Conservation (phyloP, 768 basidiomycete genomes). For the Mycena olivaceomarginata region DNA sequence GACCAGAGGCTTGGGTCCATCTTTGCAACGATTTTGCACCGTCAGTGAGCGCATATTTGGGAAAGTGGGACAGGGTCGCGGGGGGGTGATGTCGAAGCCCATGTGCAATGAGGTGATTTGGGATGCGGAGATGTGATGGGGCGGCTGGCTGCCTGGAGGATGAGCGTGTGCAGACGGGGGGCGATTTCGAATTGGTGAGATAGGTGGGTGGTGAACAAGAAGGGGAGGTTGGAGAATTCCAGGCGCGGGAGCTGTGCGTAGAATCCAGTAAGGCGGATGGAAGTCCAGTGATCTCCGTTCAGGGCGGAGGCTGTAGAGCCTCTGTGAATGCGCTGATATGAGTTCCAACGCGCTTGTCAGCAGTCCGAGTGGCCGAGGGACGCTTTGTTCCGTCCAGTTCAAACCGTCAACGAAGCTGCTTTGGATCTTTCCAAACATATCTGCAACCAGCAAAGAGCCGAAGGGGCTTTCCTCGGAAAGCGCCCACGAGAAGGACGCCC, state of each 20-base stretch:
- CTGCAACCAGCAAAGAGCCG: neutral
- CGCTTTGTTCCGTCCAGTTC: neutral
- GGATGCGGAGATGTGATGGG: neutral
- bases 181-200: neutral
- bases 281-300: neutral
- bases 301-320: neutral
- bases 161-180: neutral
- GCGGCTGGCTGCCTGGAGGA: neutral
- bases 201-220: neutral
- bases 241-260: neutral
- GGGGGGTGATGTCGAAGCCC: neutral
- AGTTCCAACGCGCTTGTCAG: neutral
- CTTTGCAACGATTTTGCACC: neutral
- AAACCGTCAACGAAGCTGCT: neutral
- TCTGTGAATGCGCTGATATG: neutral
- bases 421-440: neutral
- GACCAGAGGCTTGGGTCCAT: neutral
- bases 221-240: neutral
- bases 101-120: neutral
- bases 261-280: neutral
- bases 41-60: neutral
- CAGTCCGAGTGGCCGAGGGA: neutral
- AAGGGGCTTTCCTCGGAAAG: neutral
- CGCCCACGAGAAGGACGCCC: neutral
- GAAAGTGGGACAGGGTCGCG: neutral